phyloP scores from a whole-genome alignment of 495 filamentous ascomycete species.

The Xylaria curta region DNA sequence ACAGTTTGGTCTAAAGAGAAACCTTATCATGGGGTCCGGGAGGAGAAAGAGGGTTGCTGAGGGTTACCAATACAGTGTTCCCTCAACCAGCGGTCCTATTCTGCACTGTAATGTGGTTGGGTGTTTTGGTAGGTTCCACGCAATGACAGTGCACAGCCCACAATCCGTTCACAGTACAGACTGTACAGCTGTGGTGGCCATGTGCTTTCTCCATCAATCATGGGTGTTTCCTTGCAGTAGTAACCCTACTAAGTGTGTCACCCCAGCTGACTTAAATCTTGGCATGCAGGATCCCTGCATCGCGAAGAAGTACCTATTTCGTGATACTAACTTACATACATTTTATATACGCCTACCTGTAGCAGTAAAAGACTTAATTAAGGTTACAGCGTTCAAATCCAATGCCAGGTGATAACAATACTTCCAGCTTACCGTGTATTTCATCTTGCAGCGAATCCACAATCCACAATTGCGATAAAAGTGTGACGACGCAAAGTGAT shows the following conservation, averaged over 20 bases:
- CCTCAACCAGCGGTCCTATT: neutral
- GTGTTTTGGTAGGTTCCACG: constrained; percentile 6
- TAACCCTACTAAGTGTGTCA: neutral
- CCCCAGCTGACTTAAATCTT: neutral
- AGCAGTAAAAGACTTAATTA: neutral
- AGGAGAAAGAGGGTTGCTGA: constrained; percentile 5
- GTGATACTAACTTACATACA: no score
- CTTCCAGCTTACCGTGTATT: neutral
- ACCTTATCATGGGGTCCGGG: neutral
- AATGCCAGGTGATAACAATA: neutral
- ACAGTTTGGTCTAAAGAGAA: neutral
- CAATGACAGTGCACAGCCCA: neutral
- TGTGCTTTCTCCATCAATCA: constrained; percentile 6
- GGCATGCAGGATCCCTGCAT: constrained; percentile 17
- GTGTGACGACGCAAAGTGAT: neutral
- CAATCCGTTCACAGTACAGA: neutral
- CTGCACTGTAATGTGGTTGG: neutral
- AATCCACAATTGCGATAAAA: neutral
- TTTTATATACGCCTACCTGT: neutral
- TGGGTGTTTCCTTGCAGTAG: constrained; percentile 16
- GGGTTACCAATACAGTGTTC: constrained; percentile 1
- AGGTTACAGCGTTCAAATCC: neutral
- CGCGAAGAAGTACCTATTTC: neutral
- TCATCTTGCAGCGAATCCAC: neutral
- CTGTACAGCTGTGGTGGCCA: neutral